Evolutionary conservation across 2,329 filamentous ascomycete genomes (phyloP).

Genomic region (Lachnellula hyalina): DNA sequence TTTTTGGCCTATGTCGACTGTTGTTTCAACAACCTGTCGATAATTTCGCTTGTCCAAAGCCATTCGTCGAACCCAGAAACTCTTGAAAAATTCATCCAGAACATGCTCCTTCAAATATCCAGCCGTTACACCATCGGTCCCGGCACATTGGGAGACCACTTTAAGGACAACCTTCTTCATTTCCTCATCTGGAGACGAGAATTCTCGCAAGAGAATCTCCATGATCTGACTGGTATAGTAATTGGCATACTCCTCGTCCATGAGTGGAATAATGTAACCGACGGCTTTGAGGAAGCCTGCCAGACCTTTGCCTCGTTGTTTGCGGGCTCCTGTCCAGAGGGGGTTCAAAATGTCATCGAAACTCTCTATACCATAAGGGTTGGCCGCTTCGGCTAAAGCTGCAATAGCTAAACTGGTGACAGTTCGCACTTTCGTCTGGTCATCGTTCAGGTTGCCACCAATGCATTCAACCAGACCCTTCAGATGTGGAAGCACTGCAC

Average conservation of each 20-base stretch:
- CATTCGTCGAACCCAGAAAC: slow-evolving; percentile 97
- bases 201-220: slow-evolving; percentile 95
- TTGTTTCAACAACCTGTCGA: slow-evolving; percentile 95
- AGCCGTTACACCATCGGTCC: slow-evolving; percentile 90
- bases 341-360: slow-evolving; percentile 98
- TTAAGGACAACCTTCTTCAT: slow-evolving; percentile 99
- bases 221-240: slow-evolving; percentile 99
- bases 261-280: slow-evolving; percentile 95
- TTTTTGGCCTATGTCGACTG: slow-evolving; percentile 93
- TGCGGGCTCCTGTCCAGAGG: slow-evolving; percentile 76
- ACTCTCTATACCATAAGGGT: slow-evolving; percentile 97
- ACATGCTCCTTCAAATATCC: slow-evolving; percentile 94
- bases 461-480: slow-evolving; percentile 97
- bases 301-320: slow-evolving; percentile 92
- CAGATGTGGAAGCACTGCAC: slow-evolving; percentile 88
- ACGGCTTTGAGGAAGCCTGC: slow-evolving; percentile 96
- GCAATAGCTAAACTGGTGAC: slow-evolving; percentile 94
- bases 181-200: slow-evolving; percentile 94
- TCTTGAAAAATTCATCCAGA: slow-evolving; percentile 94
- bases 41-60: slow-evolving; percentile 97
- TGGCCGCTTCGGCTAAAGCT: slow-evolving; percentile 89
- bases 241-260: slow-evolving; percentile 99
- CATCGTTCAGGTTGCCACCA: slow-evolving; percentile 90
- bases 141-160: slow-evolving; percentile 91
- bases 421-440: slow-evolving; percentile 95